A percentile compares a stretch with the other conserved stretches of the same genome.
phyloP scores from a whole-genome alignment of 2,329 filamentous ascomycete species.

The Cercospora janseana region DNA sequence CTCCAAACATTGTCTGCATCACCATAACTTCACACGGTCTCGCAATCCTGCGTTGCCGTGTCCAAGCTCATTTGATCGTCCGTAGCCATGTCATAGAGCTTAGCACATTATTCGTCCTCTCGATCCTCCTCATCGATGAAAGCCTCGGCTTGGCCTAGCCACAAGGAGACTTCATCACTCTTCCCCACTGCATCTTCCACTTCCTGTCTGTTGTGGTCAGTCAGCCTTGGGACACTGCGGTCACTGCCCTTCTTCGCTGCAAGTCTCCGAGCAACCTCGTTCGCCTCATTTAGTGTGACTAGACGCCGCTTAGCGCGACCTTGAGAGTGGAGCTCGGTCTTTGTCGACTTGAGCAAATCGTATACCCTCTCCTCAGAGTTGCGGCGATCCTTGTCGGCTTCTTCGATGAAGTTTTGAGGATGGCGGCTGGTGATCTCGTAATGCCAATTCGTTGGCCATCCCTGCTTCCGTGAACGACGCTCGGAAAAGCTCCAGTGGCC shows the following conservation, averaged over 20 bases:
- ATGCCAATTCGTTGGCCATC: constrained; percentile 7
- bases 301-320: constrained; percentile 50
- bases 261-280: constrained; percentile 54
- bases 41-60: no score
- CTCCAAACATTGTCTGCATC: no score
- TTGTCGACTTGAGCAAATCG: constrained; percentile 39
- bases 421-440: constrained; percentile 16
- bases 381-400: constrained; percentile 1
- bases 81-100: neutral
- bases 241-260: constrained; percentile 22
- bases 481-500: constrained; percentile 6
- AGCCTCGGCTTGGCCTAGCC: constrained; percentile 2
- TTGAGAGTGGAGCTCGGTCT: constrained; percentile 24
- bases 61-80: no score
- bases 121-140: neutral
- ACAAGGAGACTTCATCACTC: constrained; percentile 11
- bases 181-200: neutral
- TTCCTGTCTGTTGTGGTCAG: neutral
- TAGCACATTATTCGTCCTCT: neutral
- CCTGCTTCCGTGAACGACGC: neutral
- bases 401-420: constrained; percentile 28
- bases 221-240: constrained; percentile 2
- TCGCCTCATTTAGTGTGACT: constrained; percentile 59
- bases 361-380: constrained; percentile 32
- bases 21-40: no score